Conservation (phyloP, 208 protist species). For the Crithidia brevicula region DNA sequence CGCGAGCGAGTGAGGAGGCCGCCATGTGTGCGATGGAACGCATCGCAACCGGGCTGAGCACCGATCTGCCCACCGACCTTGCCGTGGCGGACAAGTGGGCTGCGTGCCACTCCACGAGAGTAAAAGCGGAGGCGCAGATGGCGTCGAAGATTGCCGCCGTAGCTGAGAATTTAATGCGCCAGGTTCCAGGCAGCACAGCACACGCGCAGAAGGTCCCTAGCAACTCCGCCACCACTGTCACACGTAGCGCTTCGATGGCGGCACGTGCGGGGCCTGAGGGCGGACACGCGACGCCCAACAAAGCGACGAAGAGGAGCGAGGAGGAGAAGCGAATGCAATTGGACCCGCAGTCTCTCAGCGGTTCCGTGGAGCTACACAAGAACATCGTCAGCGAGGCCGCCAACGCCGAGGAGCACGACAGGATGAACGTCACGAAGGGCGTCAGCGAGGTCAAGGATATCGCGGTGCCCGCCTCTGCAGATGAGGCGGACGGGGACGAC, state of each 20-base stretch:
- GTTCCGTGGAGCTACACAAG: background rate
- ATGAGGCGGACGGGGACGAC: background rate
- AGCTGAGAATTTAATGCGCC: background rate
- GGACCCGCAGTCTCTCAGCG: background rate
- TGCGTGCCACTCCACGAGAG: background rate
- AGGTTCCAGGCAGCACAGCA: background rate
- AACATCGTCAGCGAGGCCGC: background rate
- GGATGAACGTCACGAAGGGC: background rate
- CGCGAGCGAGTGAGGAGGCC: conserved; percentile 1
- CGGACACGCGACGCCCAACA: background rate
- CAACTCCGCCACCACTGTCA: too few species aligned
- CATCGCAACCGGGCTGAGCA: background rate
- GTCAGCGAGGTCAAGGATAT: background rate
- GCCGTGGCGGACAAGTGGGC: conserved; percentile 1
- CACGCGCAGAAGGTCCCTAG: too few species aligned
- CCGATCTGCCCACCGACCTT: conserved; percentile 1
- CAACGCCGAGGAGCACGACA: conserved; percentile 2
- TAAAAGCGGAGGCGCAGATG: conserved; percentile 6
- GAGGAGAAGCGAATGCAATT: background rate
- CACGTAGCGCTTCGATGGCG: too few species aligned
- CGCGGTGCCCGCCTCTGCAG: background rate
- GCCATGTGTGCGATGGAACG: conserved; percentile 17
- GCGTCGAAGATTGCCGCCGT: background rate
- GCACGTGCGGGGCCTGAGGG: too few species aligned
- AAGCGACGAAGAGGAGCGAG: background rate